Evolutionary conservation across 257 asterid genomes (phyloP), one percentile per base, ranked within the genome.

Genomic region (Solanum piurae): DNA sequence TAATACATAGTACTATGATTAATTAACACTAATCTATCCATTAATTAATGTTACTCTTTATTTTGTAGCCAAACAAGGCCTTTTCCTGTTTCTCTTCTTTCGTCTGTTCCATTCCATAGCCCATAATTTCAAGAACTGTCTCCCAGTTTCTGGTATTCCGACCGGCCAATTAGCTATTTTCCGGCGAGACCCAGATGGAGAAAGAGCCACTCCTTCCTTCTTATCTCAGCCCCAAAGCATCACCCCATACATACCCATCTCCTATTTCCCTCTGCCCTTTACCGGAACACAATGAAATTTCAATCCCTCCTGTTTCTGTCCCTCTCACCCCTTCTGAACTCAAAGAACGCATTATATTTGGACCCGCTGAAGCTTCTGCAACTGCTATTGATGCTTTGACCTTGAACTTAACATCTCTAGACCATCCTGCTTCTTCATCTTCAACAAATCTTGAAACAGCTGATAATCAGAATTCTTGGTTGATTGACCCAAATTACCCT

Each of bases 181-280:
- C 90, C 86, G 72, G 86, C 80, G 4, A 89, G 10, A n/a, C n/a
- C 77, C 83, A 79, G 4, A 96, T 96, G 98, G 96, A 95, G 29
- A 94, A 84, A 33, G 98, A 96, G 86, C 98, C 99, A 31, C 97
- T 96, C 85, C 96, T 96, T 69, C 90, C 95, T 11, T 88, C 94
- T 5, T 88, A 33, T 87, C 31, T 88, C 36, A 91, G 83, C 89
- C 69, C 93, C 64, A 87, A 89, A 71, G 88, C 89, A 87, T 85
- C 89, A 16, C 90, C 75, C 3, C 89, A 86, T 14, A 66, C 95
- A 34, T 89, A 89, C 55, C 86, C 88, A 23, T 68, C 91, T 31
- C 91, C 95, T 25, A 72, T 91, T 31, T 86, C 93, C 3, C 95
- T 93, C 71, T 90, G 93, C 91, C 96, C 96, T 21, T 82, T 94